Conservation (phyloP, 257 asterid species). For the Solanum virginianum region DNA sequence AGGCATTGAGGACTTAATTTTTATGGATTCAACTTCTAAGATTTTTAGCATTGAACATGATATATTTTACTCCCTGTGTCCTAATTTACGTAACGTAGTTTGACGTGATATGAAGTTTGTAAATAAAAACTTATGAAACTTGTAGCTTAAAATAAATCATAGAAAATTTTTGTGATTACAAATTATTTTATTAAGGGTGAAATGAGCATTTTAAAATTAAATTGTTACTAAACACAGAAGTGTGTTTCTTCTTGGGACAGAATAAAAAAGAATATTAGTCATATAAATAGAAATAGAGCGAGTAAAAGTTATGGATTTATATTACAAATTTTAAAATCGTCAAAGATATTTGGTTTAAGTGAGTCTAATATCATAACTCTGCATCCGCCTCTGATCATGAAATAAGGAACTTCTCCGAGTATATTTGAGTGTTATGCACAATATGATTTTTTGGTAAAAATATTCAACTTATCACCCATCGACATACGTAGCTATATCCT, state of each 20-base stretch:
- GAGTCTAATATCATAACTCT: neutral
- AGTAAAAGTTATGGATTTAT: neutral
- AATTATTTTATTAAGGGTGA: too few relatives aligned
- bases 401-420: neutral
- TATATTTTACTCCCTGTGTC: neutral
- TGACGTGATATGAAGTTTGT: too few relatives aligned
- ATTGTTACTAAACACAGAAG: too few relatives aligned
- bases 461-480: neutral
- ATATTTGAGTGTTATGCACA: neutral
- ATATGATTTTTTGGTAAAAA: neutral
- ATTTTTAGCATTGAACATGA: neutral
- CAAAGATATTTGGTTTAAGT: neutral
- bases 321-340: too few relatives aligned
- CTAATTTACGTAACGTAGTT: too few relatives aligned
- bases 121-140: too few relatives aligned
- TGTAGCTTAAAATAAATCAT: too few relatives aligned
- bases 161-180: too few relatives aligned
- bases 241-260: rapidly evolving
- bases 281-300: too few relatives aligned
- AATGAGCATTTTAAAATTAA: too few relatives aligned
- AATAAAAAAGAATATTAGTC: too few relatives aligned
- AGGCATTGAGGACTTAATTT: too few relatives aligned
- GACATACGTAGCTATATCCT: neutral
- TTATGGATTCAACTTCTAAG: neutral
- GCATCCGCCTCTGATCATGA: neutral